Evolutionary conservation across 148 eudicot genomes (phyloP).

Genomic region (Amaranthus cruentus): DNA sequence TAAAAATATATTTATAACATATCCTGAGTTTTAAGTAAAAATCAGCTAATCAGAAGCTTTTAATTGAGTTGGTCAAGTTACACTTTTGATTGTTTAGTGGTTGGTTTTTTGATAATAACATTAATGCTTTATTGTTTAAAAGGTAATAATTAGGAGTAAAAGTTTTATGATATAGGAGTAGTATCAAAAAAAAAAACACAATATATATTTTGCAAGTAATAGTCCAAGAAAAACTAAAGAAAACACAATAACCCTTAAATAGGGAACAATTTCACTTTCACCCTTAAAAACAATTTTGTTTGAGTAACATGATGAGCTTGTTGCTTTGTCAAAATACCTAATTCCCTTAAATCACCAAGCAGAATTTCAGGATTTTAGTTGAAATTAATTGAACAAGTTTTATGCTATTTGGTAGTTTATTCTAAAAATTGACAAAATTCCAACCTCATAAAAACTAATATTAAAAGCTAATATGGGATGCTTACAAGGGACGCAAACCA

Average conservation of each 20-base stretch:
- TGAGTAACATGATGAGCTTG: not conserved
- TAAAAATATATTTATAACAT: too few relatives aligned
- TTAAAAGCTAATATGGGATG: not conserved
- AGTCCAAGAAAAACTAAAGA: not conserved
- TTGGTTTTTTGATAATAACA: too few relatives aligned
- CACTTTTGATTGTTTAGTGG: too few relatives aligned
- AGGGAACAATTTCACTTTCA: not conserved
- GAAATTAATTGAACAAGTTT: conserved; percentile 19
- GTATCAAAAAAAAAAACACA: not conserved
- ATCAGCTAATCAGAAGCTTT: too few relatives aligned
- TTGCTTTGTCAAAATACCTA: conserved; percentile 1
- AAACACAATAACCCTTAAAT: not conserved
- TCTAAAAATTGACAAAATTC: conserved; percentile 13
- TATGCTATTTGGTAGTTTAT: conserved; percentile 1
- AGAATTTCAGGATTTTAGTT: conserved; percentile 14
- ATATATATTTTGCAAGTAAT: not conserved
- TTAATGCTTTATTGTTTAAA: too few relatives aligned
- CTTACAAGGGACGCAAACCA: conserved; percentile 28
- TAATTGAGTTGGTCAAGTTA: too few relatives aligned
- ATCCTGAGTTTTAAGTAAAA: too few relatives aligned
- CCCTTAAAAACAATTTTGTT: not conserved
- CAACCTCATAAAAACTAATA: conserved; percentile 9
- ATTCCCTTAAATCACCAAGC: conserved; percentile 12
- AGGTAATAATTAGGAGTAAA: too few relatives aligned
- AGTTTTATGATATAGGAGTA: too few relatives aligned